phyloP scores from a whole-genome alignment of 1,284 basidiomycete genomes.

The Irpex sp. region DNA sequence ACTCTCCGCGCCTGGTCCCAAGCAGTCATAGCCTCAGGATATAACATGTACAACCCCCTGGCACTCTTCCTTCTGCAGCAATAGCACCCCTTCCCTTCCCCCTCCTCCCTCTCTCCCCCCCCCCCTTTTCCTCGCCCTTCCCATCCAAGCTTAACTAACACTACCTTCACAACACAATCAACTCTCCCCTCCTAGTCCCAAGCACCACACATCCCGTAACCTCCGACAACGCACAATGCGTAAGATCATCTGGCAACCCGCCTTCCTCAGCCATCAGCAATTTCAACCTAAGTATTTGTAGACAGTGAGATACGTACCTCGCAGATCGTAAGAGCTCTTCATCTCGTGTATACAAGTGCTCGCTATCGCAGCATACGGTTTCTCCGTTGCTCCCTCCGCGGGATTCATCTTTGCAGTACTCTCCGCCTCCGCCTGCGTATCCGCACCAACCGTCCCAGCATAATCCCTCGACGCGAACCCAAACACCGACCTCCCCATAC shows the following conservation, averaged over 20 bases:
- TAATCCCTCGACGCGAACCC: constrained; percentile 24
- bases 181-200: constrained; percentile 39
- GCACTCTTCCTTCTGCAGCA: too few relatives aligned
- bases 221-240: constrained; percentile 43
- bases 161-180: constrained; percentile 21
- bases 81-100: too few relatives aligned
- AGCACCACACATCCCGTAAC: constrained; percentile 38
- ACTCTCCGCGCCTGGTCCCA: not conserved
- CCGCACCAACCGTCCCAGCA: too few relatives aligned
- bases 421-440: too few relatives aligned
- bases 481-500: constrained; percentile 32
- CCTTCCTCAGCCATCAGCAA: not conserved
- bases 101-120: too few relatives aligned
- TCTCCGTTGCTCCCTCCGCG: too few relatives aligned
- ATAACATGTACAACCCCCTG: too few relatives aligned
- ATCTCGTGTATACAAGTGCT: constrained; percentile 34
- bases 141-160: not conserved
- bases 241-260: constrained; percentile 35
- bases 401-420: too few relatives aligned
- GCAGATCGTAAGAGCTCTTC: constrained; percentile 39
- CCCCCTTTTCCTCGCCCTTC: too few relatives aligned
- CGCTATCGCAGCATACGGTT: constrained; percentile 14
- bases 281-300: not conserved
- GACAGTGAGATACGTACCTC: constrained; percentile 29
- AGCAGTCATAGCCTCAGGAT: too few relatives aligned